Percentiles rank a stretch among this genome's conserved stretches.
Conservation (phyloP, 805 yeast species). For the Lipomyces chichibuensis region DNA sequence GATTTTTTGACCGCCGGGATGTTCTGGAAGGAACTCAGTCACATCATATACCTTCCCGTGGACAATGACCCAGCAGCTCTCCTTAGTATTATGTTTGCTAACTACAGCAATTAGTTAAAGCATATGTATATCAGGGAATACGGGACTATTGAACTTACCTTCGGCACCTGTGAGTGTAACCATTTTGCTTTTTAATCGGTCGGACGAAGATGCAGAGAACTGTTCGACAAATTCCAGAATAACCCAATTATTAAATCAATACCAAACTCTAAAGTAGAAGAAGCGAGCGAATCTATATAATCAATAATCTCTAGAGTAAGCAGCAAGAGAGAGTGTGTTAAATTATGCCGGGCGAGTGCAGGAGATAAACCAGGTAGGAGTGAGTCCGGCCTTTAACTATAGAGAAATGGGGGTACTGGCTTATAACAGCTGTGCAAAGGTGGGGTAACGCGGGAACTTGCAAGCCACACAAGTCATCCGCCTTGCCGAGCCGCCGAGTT, state of each 20-base stretch:
- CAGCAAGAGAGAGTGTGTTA: not conserved
- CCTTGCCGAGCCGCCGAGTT: too few species aligned
- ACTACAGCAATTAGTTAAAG: constrained; percentile 40
- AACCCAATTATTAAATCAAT: too few species aligned
- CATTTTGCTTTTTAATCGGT: not conserved
- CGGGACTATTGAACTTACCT: not conserved
- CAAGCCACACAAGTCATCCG: too few species aligned
- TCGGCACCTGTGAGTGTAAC: constrained; percentile 3
- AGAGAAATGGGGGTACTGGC: too few species aligned
- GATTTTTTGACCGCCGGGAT: constrained; percentile 64
- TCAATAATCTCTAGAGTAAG: not conserved
- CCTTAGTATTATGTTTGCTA: constrained; percentile 56
- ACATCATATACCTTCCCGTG: constrained; percentile 80
- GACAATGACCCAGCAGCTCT: constrained; percentile 83
- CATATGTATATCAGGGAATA: not conserved
- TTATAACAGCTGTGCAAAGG: too few species aligned
- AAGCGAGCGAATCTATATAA: not conserved
- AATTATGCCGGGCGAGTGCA: not conserved
- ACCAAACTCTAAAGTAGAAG: not conserved
- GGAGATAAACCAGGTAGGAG: not conserved
- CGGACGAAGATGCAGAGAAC: not conserved
- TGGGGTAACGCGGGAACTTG: too few species aligned
- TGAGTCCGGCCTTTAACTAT: too few species aligned
- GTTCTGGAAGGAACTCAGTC: constrained; percentile 60
- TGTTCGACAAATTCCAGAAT: not conserved